Evolutionary conservation across 2,329 filamentous ascomycete species (phyloP).

Genomic region (Fusarium newnesense): DNA sequence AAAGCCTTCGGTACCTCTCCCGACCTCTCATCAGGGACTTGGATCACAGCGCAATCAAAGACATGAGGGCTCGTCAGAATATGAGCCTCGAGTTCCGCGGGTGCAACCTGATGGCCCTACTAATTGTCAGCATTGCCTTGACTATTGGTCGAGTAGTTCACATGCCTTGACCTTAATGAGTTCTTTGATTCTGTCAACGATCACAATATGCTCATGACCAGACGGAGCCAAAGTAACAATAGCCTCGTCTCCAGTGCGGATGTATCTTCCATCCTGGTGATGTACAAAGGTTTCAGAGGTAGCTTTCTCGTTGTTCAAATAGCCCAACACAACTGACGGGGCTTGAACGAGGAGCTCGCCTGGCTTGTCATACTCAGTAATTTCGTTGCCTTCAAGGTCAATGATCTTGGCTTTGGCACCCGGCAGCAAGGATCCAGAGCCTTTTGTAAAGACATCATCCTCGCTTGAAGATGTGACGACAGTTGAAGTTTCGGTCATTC

Average conservation of each 20-base stretch:
- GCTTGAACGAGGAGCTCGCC: constrained; percentile 86
- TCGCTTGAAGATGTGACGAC: constrained; percentile 53
- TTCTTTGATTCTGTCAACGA: constrained; percentile 79
- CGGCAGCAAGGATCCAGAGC: constrained; percentile 74
- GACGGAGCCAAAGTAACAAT: constrained; percentile 70
- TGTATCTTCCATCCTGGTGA: constrained; percentile 75
- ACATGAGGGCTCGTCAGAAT: constrained; percentile 76
- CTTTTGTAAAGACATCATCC: constrained; percentile 72
- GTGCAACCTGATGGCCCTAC: constrained; percentile 80
- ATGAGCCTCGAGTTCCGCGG: constrained; percentile 81
- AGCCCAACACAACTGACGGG: constrained; percentile 82
- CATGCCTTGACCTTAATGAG: constrained; percentile 80
- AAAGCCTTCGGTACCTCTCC: constrained; percentile 73
- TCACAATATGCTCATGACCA: constrained; percentile 83
- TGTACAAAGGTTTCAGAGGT: constrained; percentile 80
- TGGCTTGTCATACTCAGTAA: constrained; percentile 74
- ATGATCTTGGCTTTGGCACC: constrained; percentile 72
- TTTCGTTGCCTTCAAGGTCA: constrained; percentile 72
- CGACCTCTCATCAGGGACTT: constrained; percentile 67
- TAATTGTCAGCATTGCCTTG: rapidly evolving
- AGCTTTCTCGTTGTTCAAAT: constrained; percentile 86
- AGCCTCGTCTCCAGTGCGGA: constrained; percentile 87
- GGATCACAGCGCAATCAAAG: constrained; percentile 79
- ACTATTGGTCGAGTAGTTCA: rapidly evolving
- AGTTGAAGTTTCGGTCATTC: constrained; percentile 43